phyloP scores from a whole-genome alignment of 495 filamentous ascomycete genomes.

The Tuber melanosporum region DNA sequence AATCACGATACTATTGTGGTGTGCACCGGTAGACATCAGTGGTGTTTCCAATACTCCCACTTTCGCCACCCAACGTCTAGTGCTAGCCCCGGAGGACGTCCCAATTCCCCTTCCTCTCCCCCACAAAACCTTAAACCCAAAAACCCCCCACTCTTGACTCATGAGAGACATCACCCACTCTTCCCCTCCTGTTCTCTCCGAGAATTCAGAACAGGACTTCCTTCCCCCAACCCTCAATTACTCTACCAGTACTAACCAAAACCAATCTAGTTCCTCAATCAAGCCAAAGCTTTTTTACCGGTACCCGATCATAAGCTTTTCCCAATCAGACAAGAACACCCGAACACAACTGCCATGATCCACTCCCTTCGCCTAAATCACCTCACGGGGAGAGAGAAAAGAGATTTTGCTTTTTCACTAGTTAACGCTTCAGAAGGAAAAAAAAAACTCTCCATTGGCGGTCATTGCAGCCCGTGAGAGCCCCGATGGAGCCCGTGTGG shows the following conservation, averaged over 20 bases:
- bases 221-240: background rate
- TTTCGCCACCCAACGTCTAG: background rate
- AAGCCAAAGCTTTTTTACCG: background rate
- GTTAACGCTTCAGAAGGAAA: background rate
- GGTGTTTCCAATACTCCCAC: background rate
- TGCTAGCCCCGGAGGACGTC: background rate
- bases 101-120: background rate
- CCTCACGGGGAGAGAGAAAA: background rate
- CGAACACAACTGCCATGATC: background rate
- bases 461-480: background rate
- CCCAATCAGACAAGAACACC: background rate
- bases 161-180: background rate
- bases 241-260: background rate
- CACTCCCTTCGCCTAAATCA: background rate
- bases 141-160: background rate
- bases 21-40: background rate
- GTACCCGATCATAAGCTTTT: background rate
- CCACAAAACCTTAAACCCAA: background rate
- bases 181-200: background rate
- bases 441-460: background rate
- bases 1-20: background rate
- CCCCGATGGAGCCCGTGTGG: background rate
- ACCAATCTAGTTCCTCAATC: background rate
- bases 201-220: background rate
- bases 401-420: background rate